A percentile compares a stretch with the other conserved stretches of the same genome.
Conservation (phyloP, 2,329 filamentous ascomycete genomes). For the Monosporascus sp. region DNA sequence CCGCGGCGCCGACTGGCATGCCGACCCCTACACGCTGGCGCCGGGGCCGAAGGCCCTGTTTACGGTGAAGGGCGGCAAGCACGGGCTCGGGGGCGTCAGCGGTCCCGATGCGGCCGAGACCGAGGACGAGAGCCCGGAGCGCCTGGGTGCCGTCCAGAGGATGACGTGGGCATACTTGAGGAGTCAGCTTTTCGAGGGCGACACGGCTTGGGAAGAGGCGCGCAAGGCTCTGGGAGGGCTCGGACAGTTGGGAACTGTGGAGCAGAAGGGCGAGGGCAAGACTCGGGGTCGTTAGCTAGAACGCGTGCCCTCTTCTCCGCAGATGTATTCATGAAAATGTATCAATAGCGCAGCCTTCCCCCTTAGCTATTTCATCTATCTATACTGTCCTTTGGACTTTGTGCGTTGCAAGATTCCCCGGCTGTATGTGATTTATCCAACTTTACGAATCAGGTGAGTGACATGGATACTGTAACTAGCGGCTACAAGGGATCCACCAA, state of each 20-base stretch:
- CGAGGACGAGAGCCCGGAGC: constrained; percentile 29
- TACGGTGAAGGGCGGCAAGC: constrained; percentile 26
- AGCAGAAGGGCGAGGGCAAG: constrained; percentile 19
- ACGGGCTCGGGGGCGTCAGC: constrained; percentile 33
- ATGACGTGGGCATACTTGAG: constrained; percentile 33
- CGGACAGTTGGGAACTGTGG: constrained; percentile 19
- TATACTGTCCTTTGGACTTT: too few species aligned
- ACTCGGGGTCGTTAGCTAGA: too few species aligned
- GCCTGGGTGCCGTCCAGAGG: constrained; percentile 28
- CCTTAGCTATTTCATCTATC: too few species aligned
- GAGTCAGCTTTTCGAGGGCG: constrained; percentile 30
- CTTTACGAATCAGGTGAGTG: too few species aligned
- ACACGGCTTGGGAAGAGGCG: constrained; percentile 25
- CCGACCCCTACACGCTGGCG: constrained; percentile 28
- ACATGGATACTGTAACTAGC: too few species aligned
- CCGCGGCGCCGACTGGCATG: constrained; percentile 33
- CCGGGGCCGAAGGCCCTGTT: constrained; percentile 30
- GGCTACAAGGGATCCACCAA: too few species aligned
- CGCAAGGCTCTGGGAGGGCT: constrained; percentile 20
- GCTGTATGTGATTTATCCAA: too few species aligned
- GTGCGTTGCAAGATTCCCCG: too few species aligned
- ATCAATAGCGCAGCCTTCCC: too few species aligned
- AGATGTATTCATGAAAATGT: too few species aligned
- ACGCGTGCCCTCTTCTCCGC: too few species aligned
- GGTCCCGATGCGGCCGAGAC: constrained; percentile 32